Conservation (phyloP, 2,329 filamentous ascomycete genomes). For the Fusarium mangiferae region DNA sequence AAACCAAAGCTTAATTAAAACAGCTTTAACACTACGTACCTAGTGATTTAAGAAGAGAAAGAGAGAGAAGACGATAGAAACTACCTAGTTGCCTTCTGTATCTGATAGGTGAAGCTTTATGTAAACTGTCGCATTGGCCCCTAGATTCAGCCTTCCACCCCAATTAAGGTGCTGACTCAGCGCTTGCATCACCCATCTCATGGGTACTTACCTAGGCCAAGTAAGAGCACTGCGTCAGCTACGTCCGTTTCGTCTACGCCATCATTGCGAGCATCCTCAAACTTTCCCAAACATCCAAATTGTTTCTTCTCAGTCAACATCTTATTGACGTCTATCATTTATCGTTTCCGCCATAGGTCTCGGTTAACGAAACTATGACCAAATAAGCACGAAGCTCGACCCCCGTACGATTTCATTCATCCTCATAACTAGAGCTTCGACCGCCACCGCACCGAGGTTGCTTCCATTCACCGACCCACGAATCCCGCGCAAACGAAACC, state of each 20-base stretch:
- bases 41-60: neutral
- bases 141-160: neutral
- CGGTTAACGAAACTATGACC: constrained; percentile 24
- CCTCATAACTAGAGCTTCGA: constrained; percentile 24
- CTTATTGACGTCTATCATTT: neutral
- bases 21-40: neutral
- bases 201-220: neutral
- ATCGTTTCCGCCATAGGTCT: neutral
- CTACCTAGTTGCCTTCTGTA: neutral
- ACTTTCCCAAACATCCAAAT: constrained; percentile 15
- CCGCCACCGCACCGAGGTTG: neutral
- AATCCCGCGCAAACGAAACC: neutral
- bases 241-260: constrained; percentile 10
- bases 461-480: neutral
- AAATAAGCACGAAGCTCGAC: constrained; percentile 29
- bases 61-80: neutral
- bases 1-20: neutral
- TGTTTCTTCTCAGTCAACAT: neutral
- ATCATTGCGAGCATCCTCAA: constrained; percentile 29
- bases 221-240: constrained; percentile 38
- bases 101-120: neutral
- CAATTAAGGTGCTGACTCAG: constrained; percentile 13
- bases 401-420: constrained; percentile 35
- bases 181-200: neutral
- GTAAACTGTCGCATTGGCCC: neutral